These are phyloP conservation scores for Myxozyma mucilagina DNA, from an alignment of 805 yeast species.

Conservation along the genomic window DNA sequence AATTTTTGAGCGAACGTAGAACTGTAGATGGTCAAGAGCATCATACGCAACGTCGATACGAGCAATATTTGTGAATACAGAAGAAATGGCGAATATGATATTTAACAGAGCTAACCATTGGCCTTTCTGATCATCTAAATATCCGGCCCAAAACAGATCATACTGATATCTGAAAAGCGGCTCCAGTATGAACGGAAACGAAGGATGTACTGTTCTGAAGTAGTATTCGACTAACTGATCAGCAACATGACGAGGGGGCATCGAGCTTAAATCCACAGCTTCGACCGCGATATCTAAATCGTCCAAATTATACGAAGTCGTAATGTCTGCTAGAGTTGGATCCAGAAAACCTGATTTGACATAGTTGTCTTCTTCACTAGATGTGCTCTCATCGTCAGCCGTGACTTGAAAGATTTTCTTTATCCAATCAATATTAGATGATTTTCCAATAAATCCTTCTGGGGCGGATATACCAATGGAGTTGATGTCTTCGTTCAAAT, in stretches of 20 bases:
- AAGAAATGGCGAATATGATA: conserved; percentile 19
- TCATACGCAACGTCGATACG: conserved; percentile 2
- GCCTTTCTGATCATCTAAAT: conserved; percentile 11
- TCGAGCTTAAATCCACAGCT: conserved; percentile 13
- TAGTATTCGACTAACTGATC: conserved; percentile 22
- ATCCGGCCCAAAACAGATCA: conserved; percentile 20
- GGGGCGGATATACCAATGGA: conserved; percentile 19
- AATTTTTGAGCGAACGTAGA: conserved; percentile 18
- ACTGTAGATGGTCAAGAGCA: conserved; percentile 22
- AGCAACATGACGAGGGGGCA: conserved; percentile 16
- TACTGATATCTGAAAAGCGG: conserved; percentile 24
- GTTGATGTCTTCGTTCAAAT: conserved; percentile 26
- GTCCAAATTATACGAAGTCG: conserved; percentile 22
- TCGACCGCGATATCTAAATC: conserved; percentile 16
- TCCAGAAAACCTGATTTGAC: conserved; percentile 2
- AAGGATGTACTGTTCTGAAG: conserved; percentile 23
- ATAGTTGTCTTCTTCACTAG: conserved; percentile 4
- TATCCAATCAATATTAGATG: conserved; percentile 24
- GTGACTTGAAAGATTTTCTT: conserved; percentile 16
- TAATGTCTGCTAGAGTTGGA: conserved; percentile 5
- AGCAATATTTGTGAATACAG: conserved; percentile 7
- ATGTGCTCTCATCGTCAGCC: conserved; percentile 7
- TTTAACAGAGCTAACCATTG: conserved; percentile 26
- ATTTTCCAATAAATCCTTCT: conserved; percentile 23
- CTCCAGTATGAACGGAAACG: conserved; percentile 26